These are phyloP conservation scores for Serendipita sp. DNA, from an alignment of 768 basidiomycete genomes.

Conservation along the genomic window DNA sequence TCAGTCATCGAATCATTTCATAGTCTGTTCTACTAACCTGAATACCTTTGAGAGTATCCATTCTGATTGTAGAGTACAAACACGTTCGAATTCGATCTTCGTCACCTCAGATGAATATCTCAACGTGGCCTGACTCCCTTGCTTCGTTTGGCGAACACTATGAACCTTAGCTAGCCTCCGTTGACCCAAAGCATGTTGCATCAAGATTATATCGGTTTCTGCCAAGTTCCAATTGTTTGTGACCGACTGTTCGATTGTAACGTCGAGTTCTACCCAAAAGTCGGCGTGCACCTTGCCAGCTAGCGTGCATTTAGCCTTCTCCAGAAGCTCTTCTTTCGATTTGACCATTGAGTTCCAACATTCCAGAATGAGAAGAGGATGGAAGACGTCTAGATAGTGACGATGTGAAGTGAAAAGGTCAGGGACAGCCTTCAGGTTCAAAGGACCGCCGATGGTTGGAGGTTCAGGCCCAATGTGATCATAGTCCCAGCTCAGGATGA, in stretches of 20 bases:
- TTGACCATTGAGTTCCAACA: conserved; percentile 78
- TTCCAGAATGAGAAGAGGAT: conserved; percentile 75
- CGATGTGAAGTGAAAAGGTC: conserved; percentile 44
- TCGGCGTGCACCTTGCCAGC: conserved; percentile 55
- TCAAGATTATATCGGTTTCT: conserved; percentile 75
- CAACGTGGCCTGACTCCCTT: conserved; percentile 38
- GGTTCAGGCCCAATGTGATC: conserved; percentile 47
- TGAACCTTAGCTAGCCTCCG: conserved; percentile 54
- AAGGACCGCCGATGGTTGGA: conserved; percentile 27
- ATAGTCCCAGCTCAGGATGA: conserved; percentile 77
- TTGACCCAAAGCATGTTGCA: conserved; percentile 40
- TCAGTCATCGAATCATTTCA: neutral
- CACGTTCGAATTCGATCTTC: conserved; percentile 17
- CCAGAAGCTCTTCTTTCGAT: conserved; percentile 48
- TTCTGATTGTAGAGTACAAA: conserved; percentile 42
- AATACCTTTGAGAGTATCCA: conserved; percentile 73
- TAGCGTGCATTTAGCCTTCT: conserved; percentile 45
- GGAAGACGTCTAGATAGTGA: conserved; percentile 60
- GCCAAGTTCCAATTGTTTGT: conserved; percentile 52
- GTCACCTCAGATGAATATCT: conserved; percentile 29
- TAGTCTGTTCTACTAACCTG: conserved; percentile 35
- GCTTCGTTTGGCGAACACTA: conserved; percentile 8
- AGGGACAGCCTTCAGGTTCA: conserved; percentile 33
- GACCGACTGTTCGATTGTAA: conserved; percentile 40
- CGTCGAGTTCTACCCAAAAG: conserved; percentile 68